These are phyloP conservation scores for Plasmodium sp. DNA, from an alignment of 169 alveolate genomes.

Conservation along the genomic window DNA sequence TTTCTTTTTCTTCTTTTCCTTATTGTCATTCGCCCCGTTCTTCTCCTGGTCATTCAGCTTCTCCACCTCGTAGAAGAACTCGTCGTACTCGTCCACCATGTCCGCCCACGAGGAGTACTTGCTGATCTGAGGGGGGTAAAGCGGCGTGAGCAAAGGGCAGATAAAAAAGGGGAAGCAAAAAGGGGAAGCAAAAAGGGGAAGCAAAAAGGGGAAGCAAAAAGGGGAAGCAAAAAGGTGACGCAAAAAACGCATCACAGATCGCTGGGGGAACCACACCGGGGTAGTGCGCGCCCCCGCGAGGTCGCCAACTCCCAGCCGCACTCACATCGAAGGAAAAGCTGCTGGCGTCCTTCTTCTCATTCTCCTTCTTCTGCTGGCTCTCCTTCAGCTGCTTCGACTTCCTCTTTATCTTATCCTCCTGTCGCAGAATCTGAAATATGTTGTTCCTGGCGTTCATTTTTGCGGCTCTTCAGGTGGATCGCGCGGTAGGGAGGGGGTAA, in stretches of 20 bases:
- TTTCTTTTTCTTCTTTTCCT: constrained; percentile 47
- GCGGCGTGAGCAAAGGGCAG: no score
- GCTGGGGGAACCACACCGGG: background rate
- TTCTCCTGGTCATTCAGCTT: constrained; percentile 12
- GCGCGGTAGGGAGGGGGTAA: background rate
- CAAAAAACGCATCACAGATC: background rate
- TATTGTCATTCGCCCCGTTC: background rate
- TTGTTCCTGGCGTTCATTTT: constrained; percentile 35
- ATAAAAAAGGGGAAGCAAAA: background rate
- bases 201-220: background rate
- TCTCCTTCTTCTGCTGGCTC: constrained; percentile 27
- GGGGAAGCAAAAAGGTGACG: background rate
- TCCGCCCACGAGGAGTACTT: constrained; percentile 64
- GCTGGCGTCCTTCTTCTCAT: constrained; percentile 24
- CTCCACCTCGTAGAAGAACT: constrained; percentile 54
- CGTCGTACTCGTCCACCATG: constrained; percentile 52
- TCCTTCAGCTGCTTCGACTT: constrained; percentile 34
- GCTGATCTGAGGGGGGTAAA: constrained; percentile 4
- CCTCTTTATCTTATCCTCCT: constrained; percentile 57
- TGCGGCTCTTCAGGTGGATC: background rate
- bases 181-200: background rate
- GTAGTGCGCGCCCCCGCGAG: background rate
- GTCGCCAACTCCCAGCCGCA: background rate
- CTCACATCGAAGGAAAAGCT: constrained; percentile 50
- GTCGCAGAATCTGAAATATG: constrained; percentile 32